Conservation (phyloP, 2,329 filamentous ascomycete species). For the Claviceps sp. region DNA sequence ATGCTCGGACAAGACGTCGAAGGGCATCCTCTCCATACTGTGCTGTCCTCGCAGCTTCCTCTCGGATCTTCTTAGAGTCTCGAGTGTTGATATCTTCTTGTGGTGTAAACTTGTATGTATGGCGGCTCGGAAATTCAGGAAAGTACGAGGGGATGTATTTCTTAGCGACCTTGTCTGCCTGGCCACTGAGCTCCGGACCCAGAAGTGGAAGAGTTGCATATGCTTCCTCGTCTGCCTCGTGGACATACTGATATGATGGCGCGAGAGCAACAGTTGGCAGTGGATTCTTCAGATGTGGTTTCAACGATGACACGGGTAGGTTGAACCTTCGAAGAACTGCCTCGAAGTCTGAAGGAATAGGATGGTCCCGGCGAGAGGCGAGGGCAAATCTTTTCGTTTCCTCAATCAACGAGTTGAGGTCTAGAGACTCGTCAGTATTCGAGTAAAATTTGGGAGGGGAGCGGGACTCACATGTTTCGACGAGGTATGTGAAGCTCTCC, state of each 20-base stretch:
- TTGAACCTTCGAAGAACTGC: slow-evolving; percentile 37
- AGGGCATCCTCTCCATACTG: slow-evolving; percentile 50
- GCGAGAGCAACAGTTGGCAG: slow-evolving; percentile 26
- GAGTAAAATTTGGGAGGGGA: background rate
- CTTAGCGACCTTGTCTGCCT: slow-evolving; percentile 40
- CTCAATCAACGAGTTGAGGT: slow-evolving; percentile 34
- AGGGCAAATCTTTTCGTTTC: slow-evolving; percentile 34
- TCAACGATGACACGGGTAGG: slow-evolving; percentile 35
- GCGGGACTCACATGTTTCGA: slow-evolving; percentile 40
- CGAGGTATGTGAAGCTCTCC: slow-evolving; percentile 41
- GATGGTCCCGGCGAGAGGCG: slow-evolving; percentile 36
- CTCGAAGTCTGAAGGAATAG: slow-evolving; percentile 45
- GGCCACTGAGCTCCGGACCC: slow-evolving; percentile 43
- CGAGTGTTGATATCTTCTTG: slow-evolving; percentile 31
- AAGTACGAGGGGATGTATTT: slow-evolving; percentile 45
- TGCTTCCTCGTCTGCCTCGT: slow-evolving; percentile 25
- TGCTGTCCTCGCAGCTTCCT: slow-evolving; percentile 45
- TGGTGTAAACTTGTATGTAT: slow-evolving; percentile 49
- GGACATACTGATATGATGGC: slow-evolving; percentile 25
- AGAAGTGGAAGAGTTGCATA: slow-evolving; percentile 31
- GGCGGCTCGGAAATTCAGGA: slow-evolving; percentile 48
- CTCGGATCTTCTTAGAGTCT: slow-evolving; percentile 44
- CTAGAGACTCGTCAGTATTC: slow-evolving; percentile 21
- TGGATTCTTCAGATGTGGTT: slow-evolving; percentile 43
- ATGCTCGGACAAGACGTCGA: slow-evolving; percentile 43